Evolutionary conservation across 139 green algal species (phyloP), one percentile per base, ranked within the genome.

Genomic region (Picochlorum sp.): DNA sequence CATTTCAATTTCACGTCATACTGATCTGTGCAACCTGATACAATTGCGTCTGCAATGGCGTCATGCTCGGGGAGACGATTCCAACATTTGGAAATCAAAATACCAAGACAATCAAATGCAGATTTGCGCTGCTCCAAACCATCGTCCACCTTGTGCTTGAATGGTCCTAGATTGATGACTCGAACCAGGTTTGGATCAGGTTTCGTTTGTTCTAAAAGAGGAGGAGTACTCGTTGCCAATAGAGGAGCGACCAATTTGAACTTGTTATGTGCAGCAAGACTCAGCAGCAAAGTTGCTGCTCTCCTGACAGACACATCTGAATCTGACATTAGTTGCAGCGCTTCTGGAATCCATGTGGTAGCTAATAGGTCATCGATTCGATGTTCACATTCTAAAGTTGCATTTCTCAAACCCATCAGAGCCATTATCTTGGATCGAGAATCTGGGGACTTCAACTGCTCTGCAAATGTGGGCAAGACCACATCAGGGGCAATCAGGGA

Each of bases 121-220:
- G 88, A 81, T 78, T 98, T 98, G 67, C 92, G 87, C 75, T 98
- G 81, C 76, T 98, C 94, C 60, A 98, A 78, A 2, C 92, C 92
- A 60, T 98, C 93, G 67, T 98, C 92, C 26, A 98, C 90, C 60
- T 81, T 81, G 77, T 90, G 85, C 77, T 95, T 95, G 76, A 95
- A 95, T 23, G 92, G 92, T 16, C 92, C 92, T 51, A 98, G 77
- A 73, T 98, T 88, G 10, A 98, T 84, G 1, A 77, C 83, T 3
- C 65, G 76, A 58, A 97, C 84, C 18, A 95, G 73, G 28, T 81
- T 70, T 57, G 72, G 50, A 31, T 85, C 75, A 23, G 95, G 67
- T 11, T 60, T 66, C 21, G 91, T 97, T 69, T 95, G 86, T 28
- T 80, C 59, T 56, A 90, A 93, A 68, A 97, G 81, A 74, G 80